These are phyloP conservation scores for Gamarada debralockiae DNA, from an alignment of 495 filamentous ascomycete species.

Conservation along the genomic window DNA sequence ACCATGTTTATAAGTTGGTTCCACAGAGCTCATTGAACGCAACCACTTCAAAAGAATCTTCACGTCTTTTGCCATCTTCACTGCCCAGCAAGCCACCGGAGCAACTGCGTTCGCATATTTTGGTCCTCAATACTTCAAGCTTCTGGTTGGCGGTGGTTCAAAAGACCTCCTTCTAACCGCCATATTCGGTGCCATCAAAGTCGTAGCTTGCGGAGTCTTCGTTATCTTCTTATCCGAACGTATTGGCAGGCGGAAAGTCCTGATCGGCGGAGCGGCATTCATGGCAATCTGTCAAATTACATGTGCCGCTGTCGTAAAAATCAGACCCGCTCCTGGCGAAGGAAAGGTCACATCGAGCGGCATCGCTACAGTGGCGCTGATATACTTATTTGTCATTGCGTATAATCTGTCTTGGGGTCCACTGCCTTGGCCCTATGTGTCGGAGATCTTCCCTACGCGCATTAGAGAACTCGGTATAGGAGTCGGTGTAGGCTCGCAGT, in stretches of 20 bases:
- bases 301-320: conserved; percentile 1
- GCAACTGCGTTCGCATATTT: conserved; percentile 57
- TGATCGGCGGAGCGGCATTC: conserved; percentile 29
- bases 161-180: conserved; percentile 42
- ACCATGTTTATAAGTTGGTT: too few relatives aligned
- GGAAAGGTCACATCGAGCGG: background rate
- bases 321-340: background rate
- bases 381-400: conserved; percentile 1
- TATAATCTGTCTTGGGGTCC: conserved; percentile 6
- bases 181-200: conserved; percentile 47
- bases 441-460: conserved; percentile 5
- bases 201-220: conserved; percentile 38
- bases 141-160: conserved; percentile 36
- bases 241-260: conserved; percentile 32
- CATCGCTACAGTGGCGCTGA: conserved; percentile 1
- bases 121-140: conserved; percentile 62
- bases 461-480: conserved; percentile 4
- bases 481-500: conserved; percentile 34
- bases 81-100: conserved; percentile 41
- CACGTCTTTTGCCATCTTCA: conserved; percentile 47
- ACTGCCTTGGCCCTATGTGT: conserved; percentile 5
- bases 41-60: conserved; percentile 33
- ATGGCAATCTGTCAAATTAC: background rate
- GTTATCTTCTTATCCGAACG: conserved; percentile 37
- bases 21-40: conserved; percentile 30